Base-by-base conservation (phyloP, 2,329 filamentous ascomycete species). In the Plectosphaerella sp. region DNA sequence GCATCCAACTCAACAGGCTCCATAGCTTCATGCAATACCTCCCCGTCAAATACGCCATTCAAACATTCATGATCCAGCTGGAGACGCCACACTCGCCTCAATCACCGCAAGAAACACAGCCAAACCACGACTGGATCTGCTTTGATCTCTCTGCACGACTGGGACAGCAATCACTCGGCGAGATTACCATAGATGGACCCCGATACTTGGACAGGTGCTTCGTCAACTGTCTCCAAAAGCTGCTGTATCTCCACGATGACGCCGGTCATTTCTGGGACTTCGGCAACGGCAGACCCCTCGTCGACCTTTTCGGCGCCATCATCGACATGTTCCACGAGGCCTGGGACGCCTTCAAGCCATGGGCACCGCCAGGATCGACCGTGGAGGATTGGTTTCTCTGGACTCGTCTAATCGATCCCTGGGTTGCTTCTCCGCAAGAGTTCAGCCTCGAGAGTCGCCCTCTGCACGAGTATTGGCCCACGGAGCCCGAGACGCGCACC, bases 11-110 rank as follows among this genome's bases (percentile, higher is more conserved):
- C 16, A 54, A 56, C 16, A 33, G 45, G 5, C 33, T 56, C 4
- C 52, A 56, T 24, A 52, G 37, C 15, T 54, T 54, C 36, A 50
- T 54, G 52, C 49, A 37, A 10, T 56, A 52, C 20, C 45, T 46
- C 5, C 52, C 49, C 14, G 52, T 50, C 33, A 28, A 52, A 14
- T 47, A 49, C 16, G 50, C 49, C 4, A 6, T 50, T 3, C 49
- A 49, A 11, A 56, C 52, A 12, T 48, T 56, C n/a, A 43, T 56
- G n/a, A 52, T 54, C 39, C 52, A 56, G 37, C 47, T 56, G 9
- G 52, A 54, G 16, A 51, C 14, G 16, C 14, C 7, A 14, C 14
- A 18, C 9, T 15, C 37, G 14, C 10, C 37, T 7, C 7, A 39
- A 4, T 15, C 7, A 3, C 14, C 16, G n/a, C 15, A 9, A 4